These are phyloP conservation scores for Theileria equi DNA, from an alignment of 169 alveolate species.

Conservation along the genomic window DNA sequence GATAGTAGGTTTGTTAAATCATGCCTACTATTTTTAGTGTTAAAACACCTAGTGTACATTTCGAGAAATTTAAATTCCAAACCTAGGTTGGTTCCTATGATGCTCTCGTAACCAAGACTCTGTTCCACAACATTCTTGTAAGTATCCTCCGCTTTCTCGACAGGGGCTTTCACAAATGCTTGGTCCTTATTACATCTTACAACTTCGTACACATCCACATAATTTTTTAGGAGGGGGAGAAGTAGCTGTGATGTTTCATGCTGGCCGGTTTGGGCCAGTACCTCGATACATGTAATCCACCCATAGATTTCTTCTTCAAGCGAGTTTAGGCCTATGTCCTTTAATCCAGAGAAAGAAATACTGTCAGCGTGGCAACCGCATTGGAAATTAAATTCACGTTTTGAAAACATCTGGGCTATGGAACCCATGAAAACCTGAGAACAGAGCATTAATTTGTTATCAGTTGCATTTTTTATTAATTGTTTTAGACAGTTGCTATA, in stretches of 20 bases:
- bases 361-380: background rate
- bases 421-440: constrained; percentile 1
- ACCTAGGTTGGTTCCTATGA: background rate
- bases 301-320: constrained; percentile 57
- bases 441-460: background rate
- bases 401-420: background rate
- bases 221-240: constrained; percentile 37
- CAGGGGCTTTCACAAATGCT: too few relatives aligned
- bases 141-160: background rate
- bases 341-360: background rate
- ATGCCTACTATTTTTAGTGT: background rate
- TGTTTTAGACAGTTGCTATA: background rate
- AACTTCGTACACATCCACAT: constrained; percentile 13
- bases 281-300: constrained; percentile 48
- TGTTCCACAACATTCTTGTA: constrained; percentile 13
- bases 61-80: constrained; percentile 17
- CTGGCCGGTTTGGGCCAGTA: constrained; percentile 37
- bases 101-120: constrained; percentile 13
- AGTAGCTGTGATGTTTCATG: constrained; percentile 12
- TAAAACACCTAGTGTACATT: constrained; percentile 13
- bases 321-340: background rate
- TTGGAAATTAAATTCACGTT: background rate
- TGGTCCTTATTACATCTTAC: background rate
- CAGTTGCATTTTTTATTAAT: constrained; percentile 5
- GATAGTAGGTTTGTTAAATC: constrained; percentile 14